Conservation (phyloP, 805 yeast species). For the Lipomyces sp. region DNA sequence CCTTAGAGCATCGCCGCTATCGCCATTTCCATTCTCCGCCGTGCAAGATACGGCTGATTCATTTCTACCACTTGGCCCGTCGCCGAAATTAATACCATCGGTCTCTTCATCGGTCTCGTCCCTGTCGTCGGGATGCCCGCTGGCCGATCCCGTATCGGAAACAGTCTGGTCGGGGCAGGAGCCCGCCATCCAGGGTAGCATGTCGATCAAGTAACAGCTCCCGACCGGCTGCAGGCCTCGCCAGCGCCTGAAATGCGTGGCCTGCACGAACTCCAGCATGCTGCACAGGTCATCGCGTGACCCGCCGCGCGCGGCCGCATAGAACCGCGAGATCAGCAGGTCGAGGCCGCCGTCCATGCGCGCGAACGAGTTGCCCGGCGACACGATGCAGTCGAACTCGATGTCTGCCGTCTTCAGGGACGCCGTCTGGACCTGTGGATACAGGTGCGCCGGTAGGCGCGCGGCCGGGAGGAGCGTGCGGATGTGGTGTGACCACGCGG, state of each 20-base stretch:
- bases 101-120: too few relatives aligned
- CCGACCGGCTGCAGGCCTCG: conserved; percentile 26
- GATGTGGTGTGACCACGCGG: conserved; percentile 11
- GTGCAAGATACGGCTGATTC: background rate
- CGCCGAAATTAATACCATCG: too few relatives aligned
- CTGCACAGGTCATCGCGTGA: conserved; percentile 1
- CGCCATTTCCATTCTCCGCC: background rate
- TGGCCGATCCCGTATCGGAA: too few relatives aligned
- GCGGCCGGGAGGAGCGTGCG: background rate
- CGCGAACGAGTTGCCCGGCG: conserved; percentile 29
- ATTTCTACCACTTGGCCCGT: too few relatives aligned
- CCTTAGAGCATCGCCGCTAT: background rate
- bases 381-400: conserved; percentile 27
- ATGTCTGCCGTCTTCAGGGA: background rate
- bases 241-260: conserved; percentile 11
- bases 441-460: background rate
- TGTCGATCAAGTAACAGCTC: conserved; percentile 21
- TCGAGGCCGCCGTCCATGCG: conserved; percentile 31
- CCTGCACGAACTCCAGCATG: conserved; percentile 13
- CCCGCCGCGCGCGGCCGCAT: background rate
- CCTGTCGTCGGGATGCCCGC: too few relatives aligned
- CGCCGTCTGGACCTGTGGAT: conserved; percentile 4
- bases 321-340: conserved; percentile 15
- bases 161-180: too few relatives aligned
- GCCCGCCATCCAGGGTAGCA: conserved; percentile 16